These are phyloP conservation scores for Fusarium siculi DNA, from an alignment of 2,329 filamentous ascomycete genomes.

Conservation along the genomic window DNA sequence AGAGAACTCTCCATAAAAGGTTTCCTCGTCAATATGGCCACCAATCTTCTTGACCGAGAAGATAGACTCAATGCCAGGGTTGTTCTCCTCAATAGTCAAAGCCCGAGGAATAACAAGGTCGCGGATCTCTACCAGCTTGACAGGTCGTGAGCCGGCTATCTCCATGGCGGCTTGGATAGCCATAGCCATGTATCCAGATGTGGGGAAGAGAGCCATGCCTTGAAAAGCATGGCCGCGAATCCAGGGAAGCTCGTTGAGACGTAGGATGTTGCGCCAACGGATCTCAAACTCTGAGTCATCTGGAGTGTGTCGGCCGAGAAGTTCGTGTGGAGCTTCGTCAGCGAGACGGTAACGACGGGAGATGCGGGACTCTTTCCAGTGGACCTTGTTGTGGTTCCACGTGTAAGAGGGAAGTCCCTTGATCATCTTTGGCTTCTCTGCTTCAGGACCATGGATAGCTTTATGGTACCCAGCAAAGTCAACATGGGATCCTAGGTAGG, in stretches of 20 bases:
- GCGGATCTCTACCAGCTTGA: background rate
- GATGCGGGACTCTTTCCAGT: background rate
- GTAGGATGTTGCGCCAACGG: background rate
- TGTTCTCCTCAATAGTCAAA: background rate
- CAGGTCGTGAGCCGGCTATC: background rate
- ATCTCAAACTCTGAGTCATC: background rate
- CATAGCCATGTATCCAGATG: background rate
- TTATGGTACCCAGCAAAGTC: background rate
- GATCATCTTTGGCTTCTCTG: background rate
- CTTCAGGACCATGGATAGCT: background rate
- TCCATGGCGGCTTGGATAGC: background rate
- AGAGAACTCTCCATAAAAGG: background rate
- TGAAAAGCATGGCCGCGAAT: background rate
- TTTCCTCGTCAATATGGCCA: background rate
- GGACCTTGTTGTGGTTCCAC: background rate
- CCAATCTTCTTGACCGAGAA: background rate
- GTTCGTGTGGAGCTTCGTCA: background rate
- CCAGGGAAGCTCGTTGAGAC: background rate
- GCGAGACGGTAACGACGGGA: background rate
- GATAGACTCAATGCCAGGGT: conserved; percentile 2
- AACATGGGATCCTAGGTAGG: background rate
- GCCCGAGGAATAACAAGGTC: background rate
- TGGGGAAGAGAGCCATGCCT: background rate
- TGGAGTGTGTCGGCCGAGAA: background rate
- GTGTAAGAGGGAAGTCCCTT: background rate